Evolutionary conservation across 768 basidiomycete species (phyloP).

Genomic region (Filobasidium floriforme): DNA sequence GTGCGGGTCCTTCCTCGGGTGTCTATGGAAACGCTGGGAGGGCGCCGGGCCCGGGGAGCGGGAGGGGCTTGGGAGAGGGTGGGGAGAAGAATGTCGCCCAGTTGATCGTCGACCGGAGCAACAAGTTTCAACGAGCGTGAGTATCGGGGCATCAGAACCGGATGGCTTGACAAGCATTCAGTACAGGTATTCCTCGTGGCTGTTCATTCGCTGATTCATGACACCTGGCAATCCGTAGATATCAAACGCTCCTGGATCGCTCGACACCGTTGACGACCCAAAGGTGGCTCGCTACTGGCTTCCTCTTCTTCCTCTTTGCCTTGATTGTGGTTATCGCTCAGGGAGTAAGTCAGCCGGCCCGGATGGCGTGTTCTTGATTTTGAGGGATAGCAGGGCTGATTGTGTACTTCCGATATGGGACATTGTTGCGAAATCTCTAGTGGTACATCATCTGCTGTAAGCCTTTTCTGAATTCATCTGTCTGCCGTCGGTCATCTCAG

Average conservation of each 20-base stretch:
- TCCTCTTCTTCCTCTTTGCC: conserved; percentile 65
- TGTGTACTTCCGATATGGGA: conserved; percentile 22
- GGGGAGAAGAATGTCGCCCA: conserved; percentile 45
- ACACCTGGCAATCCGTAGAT: conserved; percentile 40
- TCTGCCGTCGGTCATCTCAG: background rate
- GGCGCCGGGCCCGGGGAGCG: conserved; percentile 34
- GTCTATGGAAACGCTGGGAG: conserved; percentile 19
- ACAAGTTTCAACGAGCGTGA: conserved; percentile 24
- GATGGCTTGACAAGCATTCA: no score
- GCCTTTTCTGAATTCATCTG: conserved; percentile 37
- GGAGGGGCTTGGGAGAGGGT: conserved; percentile 24
- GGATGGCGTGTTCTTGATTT: background rate
- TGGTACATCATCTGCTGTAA: conserved; percentile 83
- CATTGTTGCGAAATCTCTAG: conserved; percentile 47
- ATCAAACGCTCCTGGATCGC: conserved; percentile 82
- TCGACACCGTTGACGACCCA: conserved; percentile 83
- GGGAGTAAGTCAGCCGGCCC: conserved; percentile 58
- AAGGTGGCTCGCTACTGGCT: conserved; percentile 74
- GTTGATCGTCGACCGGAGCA: conserved; percentile 39
- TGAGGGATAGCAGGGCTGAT: conserved; percentile 7
- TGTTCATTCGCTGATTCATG: background rate
- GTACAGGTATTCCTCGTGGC: background rate
- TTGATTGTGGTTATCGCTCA: conserved; percentile 78
- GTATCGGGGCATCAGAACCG: background rate
- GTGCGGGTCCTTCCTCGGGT: background rate